phyloP scores from a whole-genome alignment of 208 protist species.

The Leishmania gerbilli region DNA sequence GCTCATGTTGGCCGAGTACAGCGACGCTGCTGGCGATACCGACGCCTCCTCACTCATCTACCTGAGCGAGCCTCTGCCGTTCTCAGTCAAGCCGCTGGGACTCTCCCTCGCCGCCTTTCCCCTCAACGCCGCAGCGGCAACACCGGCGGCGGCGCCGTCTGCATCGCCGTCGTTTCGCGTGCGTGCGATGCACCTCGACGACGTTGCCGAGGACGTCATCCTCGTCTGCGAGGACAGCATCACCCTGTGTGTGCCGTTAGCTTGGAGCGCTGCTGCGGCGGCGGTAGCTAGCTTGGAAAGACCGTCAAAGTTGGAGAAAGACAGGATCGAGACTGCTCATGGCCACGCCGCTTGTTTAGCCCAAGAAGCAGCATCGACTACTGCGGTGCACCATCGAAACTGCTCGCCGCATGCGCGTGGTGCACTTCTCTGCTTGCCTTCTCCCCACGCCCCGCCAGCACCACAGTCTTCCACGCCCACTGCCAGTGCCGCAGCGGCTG shows the following conservation, averaged over 20 bases:
- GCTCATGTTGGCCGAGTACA: background rate
- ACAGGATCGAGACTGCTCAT: background rate
- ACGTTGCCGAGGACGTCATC: slow-evolving; percentile 58
- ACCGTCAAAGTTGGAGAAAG: background rate
- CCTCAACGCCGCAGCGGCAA: background rate
- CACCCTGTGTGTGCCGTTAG: slow-evolving; percentile 27
- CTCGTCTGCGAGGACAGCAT: slow-evolving; percentile 43
- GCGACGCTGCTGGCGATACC: background rate
- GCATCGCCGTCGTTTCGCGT: slow-evolving; percentile 26
- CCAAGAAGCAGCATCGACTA: background rate
- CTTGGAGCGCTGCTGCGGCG: background rate
- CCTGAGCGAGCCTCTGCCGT: slow-evolving; percentile 5
- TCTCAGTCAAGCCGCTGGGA: background rate
- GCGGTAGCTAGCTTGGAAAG: background rate
- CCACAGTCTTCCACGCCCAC: background rate
- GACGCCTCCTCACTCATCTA: slow-evolving; percentile 6
- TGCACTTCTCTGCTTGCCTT: background rate
- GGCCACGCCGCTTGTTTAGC: background rate
- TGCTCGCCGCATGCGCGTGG: background rate
- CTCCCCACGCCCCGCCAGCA: background rate
- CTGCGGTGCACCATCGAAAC: background rate
- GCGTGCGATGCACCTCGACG: slow-evolving; percentile 44
- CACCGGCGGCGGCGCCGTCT: background rate
- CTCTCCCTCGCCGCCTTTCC: background rate
- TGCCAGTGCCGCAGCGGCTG: background rate